Evolutionary conservation across 306 rosid species (phyloP).

Genomic region (Lathyrus oleraceus): DNA sequence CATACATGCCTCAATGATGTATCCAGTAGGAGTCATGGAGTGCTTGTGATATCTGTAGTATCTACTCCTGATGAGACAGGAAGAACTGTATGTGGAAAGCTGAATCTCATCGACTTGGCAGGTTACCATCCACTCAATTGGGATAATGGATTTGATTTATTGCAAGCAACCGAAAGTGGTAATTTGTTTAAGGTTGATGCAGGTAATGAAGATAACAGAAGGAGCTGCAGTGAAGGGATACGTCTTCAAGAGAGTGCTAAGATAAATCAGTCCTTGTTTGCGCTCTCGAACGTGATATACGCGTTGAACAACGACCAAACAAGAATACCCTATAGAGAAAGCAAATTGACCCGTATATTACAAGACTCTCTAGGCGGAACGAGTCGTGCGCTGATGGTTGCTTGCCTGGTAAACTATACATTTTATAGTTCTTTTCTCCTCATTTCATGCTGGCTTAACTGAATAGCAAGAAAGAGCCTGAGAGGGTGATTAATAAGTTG

Average conservation of each 20-base stretch:
- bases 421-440: slow-evolving; percentile 1
- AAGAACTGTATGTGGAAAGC: slow-evolving; percentile 57
- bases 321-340: slow-evolving; percentile 83
- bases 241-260: slow-evolving; percentile 97
- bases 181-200: slow-evolving; percentile 32
- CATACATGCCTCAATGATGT: slow-evolving; percentile 89
- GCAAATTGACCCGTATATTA: slow-evolving; percentile 92
- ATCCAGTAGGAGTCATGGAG: slow-evolving; percentile 95
- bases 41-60: slow-evolving; percentile 77
- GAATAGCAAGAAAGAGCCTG: slow-evolving; percentile 4
- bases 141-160: slow-evolving; percentile 12
- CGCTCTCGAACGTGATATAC: slow-evolving; percentile 85
- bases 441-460: slow-evolving; percentile 6
- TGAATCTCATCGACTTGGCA: slow-evolving; percentile 97
- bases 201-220: slow-evolving; percentile 96
- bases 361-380: slow-evolving; percentile 92
- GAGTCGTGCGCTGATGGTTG: slow-evolving; percentile 83
- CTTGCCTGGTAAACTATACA: slow-evolving; percentile 75
- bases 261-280: slow-evolving; percentile 89
- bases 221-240: slow-evolving; percentile 86
- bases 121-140: slow-evolving; percentile 46
- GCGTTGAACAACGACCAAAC: slow-evolving; percentile 81
- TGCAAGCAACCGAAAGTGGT: slow-evolving; percentile 12
- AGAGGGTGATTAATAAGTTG: not conserved
- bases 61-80: slow-evolving; percentile 53